These are phyloP conservation scores for Jimgerdemannia lactiflua DNA, from an alignment of 192 early-diverging fungal genomes.

Conservation along the genomic window DNA sequence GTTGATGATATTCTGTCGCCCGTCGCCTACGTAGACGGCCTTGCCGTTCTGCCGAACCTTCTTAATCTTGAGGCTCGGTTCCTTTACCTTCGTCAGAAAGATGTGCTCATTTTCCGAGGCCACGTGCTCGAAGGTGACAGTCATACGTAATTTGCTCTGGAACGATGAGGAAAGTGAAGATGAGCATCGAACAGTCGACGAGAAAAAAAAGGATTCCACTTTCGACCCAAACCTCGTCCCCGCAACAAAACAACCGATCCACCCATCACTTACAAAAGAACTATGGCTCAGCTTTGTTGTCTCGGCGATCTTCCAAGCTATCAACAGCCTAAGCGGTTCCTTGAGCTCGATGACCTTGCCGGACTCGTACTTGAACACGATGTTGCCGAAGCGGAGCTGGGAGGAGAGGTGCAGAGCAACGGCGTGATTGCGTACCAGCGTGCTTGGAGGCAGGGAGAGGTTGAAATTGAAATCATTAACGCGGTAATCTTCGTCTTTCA, in stretches of 20 bases:
- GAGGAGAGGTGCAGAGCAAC: constrained; percentile 26
- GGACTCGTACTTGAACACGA: not conserved
- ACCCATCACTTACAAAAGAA: constrained; percentile 19
- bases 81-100: constrained; percentile 55
- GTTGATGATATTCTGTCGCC: constrained; percentile 37
- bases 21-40: constrained; percentile 39
- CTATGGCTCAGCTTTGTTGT: constrained; percentile 32
- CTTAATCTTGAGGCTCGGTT: constrained; percentile 52
- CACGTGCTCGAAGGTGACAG: constrained; percentile 46
- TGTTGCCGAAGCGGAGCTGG: constrained; percentile 5
- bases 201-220: not conserved
- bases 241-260: not conserved
- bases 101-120: constrained; percentile 56
- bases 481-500: constrained; percentile 30
- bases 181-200: not conserved
- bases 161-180: too few relatives aligned
- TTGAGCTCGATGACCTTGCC: constrained; percentile 47
- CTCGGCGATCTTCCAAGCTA: constrained; percentile 31
- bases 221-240: not conserved
- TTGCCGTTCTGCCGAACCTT: constrained; percentile 50
- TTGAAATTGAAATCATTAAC: constrained; percentile 33
- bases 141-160: constrained; percentile 49
- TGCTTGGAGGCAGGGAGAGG: constrained; percentile 36
- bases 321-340: constrained; percentile 50
- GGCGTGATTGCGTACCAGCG: constrained; percentile 36